Conservation (phyloP, 2,329 filamentous ascomycete species). For the Grosmannia huntii region DNA sequence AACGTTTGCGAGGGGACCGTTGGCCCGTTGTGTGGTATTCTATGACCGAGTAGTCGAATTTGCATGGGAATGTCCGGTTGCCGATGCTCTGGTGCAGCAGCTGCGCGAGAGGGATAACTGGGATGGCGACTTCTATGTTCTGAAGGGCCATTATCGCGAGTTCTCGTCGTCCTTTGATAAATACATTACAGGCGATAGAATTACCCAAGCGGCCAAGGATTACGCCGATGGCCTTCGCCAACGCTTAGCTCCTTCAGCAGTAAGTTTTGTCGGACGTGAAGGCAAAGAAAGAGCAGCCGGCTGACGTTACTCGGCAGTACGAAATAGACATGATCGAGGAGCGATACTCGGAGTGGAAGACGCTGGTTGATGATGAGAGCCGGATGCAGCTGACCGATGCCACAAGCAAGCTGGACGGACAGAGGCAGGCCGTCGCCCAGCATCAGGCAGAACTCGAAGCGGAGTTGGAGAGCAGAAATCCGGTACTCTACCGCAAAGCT, state of each 20-base stretch:
- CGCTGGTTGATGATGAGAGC: slow-evolving; percentile 29
- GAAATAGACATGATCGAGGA: slow-evolving; percentile 20
- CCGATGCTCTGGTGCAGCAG: slow-evolving; percentile 30
- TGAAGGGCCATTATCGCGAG: slow-evolving; percentile 43
- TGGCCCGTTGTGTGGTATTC: slow-evolving; percentile 36
- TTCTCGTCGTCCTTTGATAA: slow-evolving; percentile 40
- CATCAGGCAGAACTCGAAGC: slow-evolving; percentile 36
- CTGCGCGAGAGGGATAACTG: slow-evolving; percentile 31
- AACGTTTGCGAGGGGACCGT: slow-evolving; percentile 32
- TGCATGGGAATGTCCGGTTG: slow-evolving; percentile 36
- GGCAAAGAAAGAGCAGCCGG: no score
- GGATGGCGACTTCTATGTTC: slow-evolving; percentile 37
- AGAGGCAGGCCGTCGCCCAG: slow-evolving; percentile 26
- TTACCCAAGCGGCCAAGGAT: slow-evolving; percentile 26
- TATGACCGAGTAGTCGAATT: slow-evolving; percentile 38
- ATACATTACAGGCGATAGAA: slow-evolving; percentile 32
- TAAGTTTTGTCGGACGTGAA: slow-evolving; percentile 11
- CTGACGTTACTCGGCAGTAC: slow-evolving; percentile 2
- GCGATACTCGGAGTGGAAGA: slow-evolving; percentile 32
- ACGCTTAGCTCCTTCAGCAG: slow-evolving; percentile 20
- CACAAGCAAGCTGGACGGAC: slow-evolving; percentile 26
- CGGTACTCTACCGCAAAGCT: slow-evolving; percentile 32
- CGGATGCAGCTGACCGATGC: slow-evolving; percentile 24
- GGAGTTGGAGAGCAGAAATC: slow-evolving; percentile 33
- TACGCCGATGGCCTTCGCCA: slow-evolving; percentile 27